These are phyloP conservation scores for Tricladium varicosporioides DNA, from an alignment of 2,329 filamentous ascomycete species.

Conservation along the genomic window DNA sequence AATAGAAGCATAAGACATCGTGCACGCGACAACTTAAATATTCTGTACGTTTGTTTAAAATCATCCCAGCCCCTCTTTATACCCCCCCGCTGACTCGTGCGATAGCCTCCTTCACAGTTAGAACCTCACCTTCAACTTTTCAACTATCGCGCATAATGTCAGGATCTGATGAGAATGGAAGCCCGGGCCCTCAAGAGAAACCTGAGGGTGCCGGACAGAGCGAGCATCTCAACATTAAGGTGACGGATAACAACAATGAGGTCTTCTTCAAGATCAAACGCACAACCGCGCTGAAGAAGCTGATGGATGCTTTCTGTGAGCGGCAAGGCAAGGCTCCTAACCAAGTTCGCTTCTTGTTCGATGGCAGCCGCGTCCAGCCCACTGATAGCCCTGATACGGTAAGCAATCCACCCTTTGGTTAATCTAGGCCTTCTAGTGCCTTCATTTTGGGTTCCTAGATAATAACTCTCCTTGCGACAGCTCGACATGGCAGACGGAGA, in stretches of 20 bases:
- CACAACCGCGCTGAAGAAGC: slow-evolving; percentile 90
- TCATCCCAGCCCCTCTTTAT: background rate
- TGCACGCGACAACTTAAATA: background rate
- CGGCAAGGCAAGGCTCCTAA: slow-evolving; percentile 83
- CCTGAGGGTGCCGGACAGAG: slow-evolving; percentile 37
- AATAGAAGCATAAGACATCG: background rate
- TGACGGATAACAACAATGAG: slow-evolving; percentile 98
- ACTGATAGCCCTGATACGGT: slow-evolving; percentile 90
- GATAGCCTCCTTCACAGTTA: slow-evolving; percentile 19
- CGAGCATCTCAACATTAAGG: slow-evolving; percentile 98
- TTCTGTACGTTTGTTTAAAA: slow-evolving; percentile 6
- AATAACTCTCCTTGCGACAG: slow-evolving; percentile 45
- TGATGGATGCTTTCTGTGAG: slow-evolving; percentile 98
- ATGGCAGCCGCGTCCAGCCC: slow-evolving; percentile 87
- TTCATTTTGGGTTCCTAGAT: slow-evolving; percentile 9
- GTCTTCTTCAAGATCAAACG: slow-evolving; percentile 99
- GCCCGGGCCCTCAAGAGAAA: slow-evolving; percentile 39
- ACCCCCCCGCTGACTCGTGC: slow-evolving; percentile 6
- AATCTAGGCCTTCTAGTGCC: background rate
- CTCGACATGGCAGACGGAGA: slow-evolving; percentile 97
- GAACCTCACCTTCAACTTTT: background rate
- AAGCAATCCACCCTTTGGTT: slow-evolving; percentile 42
- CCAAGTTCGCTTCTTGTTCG: slow-evolving; percentile 92
- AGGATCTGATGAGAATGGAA: slow-evolving; percentile 44
- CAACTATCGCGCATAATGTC: slow-evolving; percentile 28